Percentiles rank a stretch among this genome's conserved stretches.
Evolutionary conservation across 352 stramenopile species (phyloP).

Genomic region (Hyaloperonospora brassicae): DNA sequence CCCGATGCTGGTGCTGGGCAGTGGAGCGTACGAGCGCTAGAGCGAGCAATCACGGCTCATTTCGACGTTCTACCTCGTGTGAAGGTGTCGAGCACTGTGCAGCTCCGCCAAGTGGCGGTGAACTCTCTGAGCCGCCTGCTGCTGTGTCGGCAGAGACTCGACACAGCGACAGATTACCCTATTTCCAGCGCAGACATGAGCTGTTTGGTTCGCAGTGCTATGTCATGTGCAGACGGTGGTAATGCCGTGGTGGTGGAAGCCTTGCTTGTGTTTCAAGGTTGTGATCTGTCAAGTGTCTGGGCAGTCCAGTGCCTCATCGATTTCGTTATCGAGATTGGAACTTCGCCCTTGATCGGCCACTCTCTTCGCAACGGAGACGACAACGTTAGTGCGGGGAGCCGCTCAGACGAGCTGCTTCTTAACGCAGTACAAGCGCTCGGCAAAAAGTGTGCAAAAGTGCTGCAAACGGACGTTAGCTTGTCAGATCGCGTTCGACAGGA

Average conservation of each 20-base stretch:
- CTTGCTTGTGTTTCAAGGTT: slow-evolving; percentile 25
- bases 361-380: background rate
- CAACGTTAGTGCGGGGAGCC: slow-evolving; percentile 3
- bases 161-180: slow-evolving; percentile 14
- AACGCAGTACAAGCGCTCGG: slow-evolving; percentile 15
- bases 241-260: slow-evolving; percentile 9
- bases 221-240: background rate
- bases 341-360: slow-evolving; percentile 7
- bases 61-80: slow-evolving; percentile 37
- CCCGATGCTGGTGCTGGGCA: slow-evolving; percentile 7
- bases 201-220: slow-evolving; percentile 21
- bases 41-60: slow-evolving; percentile 41
- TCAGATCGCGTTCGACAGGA: slow-evolving; percentile 22
- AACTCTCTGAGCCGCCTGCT: slow-evolving; percentile 26
- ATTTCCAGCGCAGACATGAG: slow-evolving; percentile 24
- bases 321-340: slow-evolving; percentile 19
- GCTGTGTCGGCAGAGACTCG: slow-evolving; percentile 15
- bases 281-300: slow-evolving; percentile 27
- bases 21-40: slow-evolving; percentile 32
- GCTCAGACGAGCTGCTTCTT: slow-evolving; percentile 15
- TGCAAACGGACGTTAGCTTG: slow-evolving; percentile 26
- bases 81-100: background rate
- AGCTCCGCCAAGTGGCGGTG: slow-evolving; percentile 20
- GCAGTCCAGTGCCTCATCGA: slow-evolving; percentile 29
- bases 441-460: slow-evolving; percentile 26